Evolutionary conservation across 345 rosid genomes (phyloP), one percentile per base, ranked within the genome.

Genomic region (Erysimum cheiranthoides): DNA sequence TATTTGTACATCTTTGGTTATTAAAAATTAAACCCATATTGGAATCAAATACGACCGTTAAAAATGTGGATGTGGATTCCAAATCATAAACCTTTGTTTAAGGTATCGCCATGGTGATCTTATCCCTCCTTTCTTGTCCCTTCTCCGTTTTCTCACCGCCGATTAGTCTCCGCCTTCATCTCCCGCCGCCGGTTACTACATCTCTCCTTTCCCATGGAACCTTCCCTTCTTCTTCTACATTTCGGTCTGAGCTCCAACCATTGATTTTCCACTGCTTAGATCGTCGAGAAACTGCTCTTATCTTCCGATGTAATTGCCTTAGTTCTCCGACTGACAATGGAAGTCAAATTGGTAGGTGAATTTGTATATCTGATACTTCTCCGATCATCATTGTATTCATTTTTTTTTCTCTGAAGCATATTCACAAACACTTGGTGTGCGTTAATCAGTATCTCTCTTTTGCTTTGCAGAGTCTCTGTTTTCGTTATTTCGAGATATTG

Each of bases 401-500:
- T 43, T 25, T 38, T 43, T 25, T 38, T n/a, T 82, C 81, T 73
- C 5, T 17, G 69, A 66, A 64, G 82, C 82, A 68, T 71, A 57
- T 77, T 42, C 63, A 28, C 42, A 61, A 66, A 66, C 82, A 68
- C 64, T 14, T 61, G 71, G 16, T 51, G 59, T 78, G 70, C 70
- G 45, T 59, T 32, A 36, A 38, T 11, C 11, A 47, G 32, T 27
- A 6, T 3, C 25, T 7, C 43, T 47, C 30, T 25, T 70, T 61
- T 42, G 42, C 31, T 63, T 73, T 80, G 77, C 85, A 88, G 93
- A 76, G 17, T 17, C 79, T 54, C 35, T 88, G 13, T 73, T 74
- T 64, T 73, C 84, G 14, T 56, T 86, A 5, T 82, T 90, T 5
- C 80, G 66, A 70, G 85, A 56, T 70, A 39, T 84, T 21, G 90